A percentile compares a stretch with the other conserved stretches of the same genome.
These are phyloP conservation scores for Kazachstania psychrophila DNA, from an alignment of 805 yeast species.

Conservation along the genomic window DNA sequence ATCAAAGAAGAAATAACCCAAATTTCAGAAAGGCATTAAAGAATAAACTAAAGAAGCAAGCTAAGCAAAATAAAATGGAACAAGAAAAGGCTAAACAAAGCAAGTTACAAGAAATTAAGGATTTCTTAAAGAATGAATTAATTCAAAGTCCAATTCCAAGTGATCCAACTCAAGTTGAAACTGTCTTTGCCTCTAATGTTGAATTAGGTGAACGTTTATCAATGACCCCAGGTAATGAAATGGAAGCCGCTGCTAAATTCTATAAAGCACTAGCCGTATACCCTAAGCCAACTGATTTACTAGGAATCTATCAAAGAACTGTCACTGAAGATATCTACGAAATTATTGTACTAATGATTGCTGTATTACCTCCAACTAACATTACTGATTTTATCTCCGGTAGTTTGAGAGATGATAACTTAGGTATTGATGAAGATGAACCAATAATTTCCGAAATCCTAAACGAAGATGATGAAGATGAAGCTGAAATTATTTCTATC, in stretches of 20 bases:
- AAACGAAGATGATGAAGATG: conserved; percentile 2
- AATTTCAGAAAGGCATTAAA: conserved; percentile 74
- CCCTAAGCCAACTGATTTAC: conserved; percentile 89
- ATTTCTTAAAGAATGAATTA: conserved; percentile 55
- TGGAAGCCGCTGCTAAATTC: conserved; percentile 81
- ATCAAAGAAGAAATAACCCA: conserved; percentile 73
- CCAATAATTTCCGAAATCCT: conserved; percentile 5
- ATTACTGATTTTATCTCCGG: conserved; percentile 16
- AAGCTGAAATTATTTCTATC: conserved; percentile 1
- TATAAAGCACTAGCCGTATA: conserved; percentile 89
- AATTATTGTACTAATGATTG: conserved; percentile 77
- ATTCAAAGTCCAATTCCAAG: conserved; percentile 67
- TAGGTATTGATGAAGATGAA: conserved; percentile 8
- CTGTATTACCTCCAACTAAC: conserved; percentile 79
- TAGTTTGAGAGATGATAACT: conserved; percentile 35
- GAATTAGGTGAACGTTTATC: conserved; percentile 79
- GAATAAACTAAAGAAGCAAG: conserved; percentile 54
- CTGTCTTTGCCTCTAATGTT: conserved; percentile 73
- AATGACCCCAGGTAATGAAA: conserved; percentile 53
- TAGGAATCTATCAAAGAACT: conserved; percentile 82
- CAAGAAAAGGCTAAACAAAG: conserved; percentile 46
- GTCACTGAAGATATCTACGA: conserved; percentile 79
- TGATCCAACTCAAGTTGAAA: conserved; percentile 61
- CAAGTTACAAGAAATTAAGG: conserved; percentile 51
- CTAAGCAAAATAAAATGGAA: conserved; percentile 36